phyloP scores from a whole-genome alignment of 2,329 filamentous ascomycete genomes.

The Beauveria medogensis region DNA sequence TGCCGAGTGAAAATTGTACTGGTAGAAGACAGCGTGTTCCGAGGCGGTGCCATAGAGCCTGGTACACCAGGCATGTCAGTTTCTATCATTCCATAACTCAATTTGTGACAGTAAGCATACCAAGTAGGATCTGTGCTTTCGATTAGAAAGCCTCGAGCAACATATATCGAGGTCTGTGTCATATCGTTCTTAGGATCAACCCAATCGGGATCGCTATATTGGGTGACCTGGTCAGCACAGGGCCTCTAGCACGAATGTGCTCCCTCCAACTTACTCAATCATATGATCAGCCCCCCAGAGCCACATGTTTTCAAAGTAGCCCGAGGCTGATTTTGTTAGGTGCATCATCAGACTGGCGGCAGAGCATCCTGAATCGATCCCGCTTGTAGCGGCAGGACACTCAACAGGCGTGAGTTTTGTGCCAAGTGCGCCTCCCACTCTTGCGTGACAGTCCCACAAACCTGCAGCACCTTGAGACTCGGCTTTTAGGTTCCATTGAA shows the following conservation, averaged over 20 bases:
- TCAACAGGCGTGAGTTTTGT: conserved; percentile 54
- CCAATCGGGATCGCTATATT: conserved; percentile 12
- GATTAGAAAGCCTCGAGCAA: conserved; percentile 18
- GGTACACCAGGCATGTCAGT: conserved; percentile 26
- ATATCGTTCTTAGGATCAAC: conserved; percentile 9
- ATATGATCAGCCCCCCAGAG: conserved; percentile 64
- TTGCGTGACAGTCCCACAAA: conserved; percentile 61
- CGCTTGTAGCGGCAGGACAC: conserved; percentile 40
- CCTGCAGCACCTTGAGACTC: conserved; percentile 21
- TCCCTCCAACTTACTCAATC: conserved; percentile 13
- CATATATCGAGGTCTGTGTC: conserved; percentile 10
- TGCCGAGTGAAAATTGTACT: conserved; percentile 41
- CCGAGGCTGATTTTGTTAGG: conserved; percentile 36
- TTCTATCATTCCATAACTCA: conserved; percentile 12
- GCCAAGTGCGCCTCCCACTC: conserved; percentile 62
- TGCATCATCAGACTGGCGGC: conserved; percentile 49
- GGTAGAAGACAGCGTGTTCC: conserved; percentile 42
- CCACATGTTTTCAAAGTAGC: conserved; percentile 49
- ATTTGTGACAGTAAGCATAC: background rate
- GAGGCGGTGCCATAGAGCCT: conserved; percentile 21
- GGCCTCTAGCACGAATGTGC: background rate
- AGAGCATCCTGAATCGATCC: conserved; percentile 46
- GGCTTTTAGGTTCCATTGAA: conserved; percentile 51
- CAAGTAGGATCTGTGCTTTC: conserved; percentile 8
- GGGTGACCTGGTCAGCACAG: background rate